Base-by-base conservation (phyloP, 1,139 yeast genomes). In the Lodderomyces margitis region DNA sequence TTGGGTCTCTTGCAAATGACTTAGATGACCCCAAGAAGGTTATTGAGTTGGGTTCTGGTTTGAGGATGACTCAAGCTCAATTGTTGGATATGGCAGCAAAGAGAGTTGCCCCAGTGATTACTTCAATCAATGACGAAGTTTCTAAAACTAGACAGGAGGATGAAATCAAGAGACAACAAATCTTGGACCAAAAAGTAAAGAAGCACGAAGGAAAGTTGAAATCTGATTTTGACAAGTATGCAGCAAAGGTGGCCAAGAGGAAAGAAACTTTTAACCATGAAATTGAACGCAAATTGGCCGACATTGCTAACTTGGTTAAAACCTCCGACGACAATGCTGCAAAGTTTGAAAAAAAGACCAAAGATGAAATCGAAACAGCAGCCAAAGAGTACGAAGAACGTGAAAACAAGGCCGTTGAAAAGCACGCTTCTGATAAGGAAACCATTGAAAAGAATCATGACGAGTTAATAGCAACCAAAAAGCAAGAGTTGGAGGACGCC, bases 41-140 rank as follows among this genome's bases (percentile, higher is more conserved):
- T 23, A 61, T 78, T 48, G 74, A 75, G 47, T 64, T 78, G 48
- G 83, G 83, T 44, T 71, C 77, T 35, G 83, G 83, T 11, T 66
- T 77, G 57, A 67, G 61, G 43, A 66, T 78, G 68, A 73, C 81
- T 33, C 81, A 77, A 51, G 73, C 72, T 43, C 80, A 78, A 57
- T 70, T 78, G 50, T 65, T 76, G 50, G 82, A 70, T 38, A 74
- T 78, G 56, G 83, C 83, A 20, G 76, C 78, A 34, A 65, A 64
- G 49, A 68, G 83, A 52, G 80, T 78, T 32, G 78, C 79, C 20
- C 83, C 83, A 2, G 75, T 78, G 24, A 64, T 78, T 53, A 64
- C 72, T 35, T 67, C 61, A 48, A 76, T 78, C 54, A 75, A 76
- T 51, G 74, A 70, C 15, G 74, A 75, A 48, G 83, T 77, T 40